Percentiles rank a stretch among this genome's conserved stretches.
phyloP scores from a whole-genome alignment of 2,329 filamentous ascomycete species.

The Aspergillus sp. region DNA sequence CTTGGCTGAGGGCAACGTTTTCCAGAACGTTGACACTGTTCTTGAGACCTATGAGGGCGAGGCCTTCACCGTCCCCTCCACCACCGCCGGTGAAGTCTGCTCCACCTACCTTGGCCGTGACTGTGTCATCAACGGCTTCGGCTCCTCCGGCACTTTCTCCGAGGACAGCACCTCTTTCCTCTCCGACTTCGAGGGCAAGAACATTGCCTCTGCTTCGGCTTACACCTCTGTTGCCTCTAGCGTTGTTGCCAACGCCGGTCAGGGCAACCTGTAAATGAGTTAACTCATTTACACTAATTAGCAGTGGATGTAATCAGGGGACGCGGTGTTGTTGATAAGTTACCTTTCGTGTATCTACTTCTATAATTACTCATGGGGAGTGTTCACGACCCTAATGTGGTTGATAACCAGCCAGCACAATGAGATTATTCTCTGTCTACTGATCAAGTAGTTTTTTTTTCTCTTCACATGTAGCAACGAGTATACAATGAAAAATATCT shows the following conservation, averaged over 20 bases:
- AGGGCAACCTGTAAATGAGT: constrained; percentile 45
- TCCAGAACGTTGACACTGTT: constrained; percentile 54
- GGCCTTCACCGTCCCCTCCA: constrained; percentile 40
- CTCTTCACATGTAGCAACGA: no score
- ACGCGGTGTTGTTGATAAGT: background rate
- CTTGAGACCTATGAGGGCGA: constrained; percentile 37
- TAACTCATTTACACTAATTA: background rate
- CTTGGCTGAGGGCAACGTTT: constrained; percentile 60
- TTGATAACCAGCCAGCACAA: background rate
- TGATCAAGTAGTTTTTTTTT: no score
- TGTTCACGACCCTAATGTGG: background rate
- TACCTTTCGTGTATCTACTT: background rate
- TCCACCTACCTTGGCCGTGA: constrained; percentile 49
- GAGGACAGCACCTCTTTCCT: constrained; percentile 53
- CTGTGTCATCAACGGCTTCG: constrained; percentile 56
- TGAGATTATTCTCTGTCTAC: background rate
- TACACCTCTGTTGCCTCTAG: constrained; percentile 39
- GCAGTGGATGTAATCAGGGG: background rate
- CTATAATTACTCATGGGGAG: background rate
- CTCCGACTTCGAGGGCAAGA: constrained; percentile 55
- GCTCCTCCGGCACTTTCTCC: constrained; percentile 35
- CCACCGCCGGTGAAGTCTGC: constrained; percentile 46
- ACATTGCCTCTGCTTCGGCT: constrained; percentile 49
- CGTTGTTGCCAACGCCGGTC: constrained; percentile 48
- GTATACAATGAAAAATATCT: no score